Evolutionary conservation across 352 stramenopile genomes (phyloP).

Genomic region (Pythium monospermum): DNA sequence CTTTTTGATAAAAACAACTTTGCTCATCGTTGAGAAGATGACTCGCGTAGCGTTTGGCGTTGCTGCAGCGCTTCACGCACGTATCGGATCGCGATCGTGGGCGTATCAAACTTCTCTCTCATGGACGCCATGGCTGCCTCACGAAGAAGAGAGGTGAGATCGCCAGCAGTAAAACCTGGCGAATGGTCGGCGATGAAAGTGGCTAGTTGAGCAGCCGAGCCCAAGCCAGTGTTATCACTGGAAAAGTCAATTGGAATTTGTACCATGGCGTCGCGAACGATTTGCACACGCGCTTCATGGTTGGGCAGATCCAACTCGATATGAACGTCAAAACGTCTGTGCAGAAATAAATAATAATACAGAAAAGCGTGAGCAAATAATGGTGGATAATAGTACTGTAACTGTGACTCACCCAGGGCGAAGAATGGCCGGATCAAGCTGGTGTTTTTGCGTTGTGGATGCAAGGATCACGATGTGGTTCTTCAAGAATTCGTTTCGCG

Average conservation of each 20-base stretch:
- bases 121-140: slow-evolving; percentile 76
- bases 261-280: slow-evolving; percentile 45
- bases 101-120: slow-evolving; percentile 45
- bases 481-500: slow-evolving; percentile 60
- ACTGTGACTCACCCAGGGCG: slow-evolving; percentile 58
- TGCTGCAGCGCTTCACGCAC: slow-evolving; percentile 25
- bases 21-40: too few relatives aligned
- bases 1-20: too few relatives aligned
- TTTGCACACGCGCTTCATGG: slow-evolving; percentile 38
- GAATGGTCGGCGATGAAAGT: slow-evolving; percentile 50
- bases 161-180: slow-evolving; percentile 42
- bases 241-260: slow-evolving; percentile 55
- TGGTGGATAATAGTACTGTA: background rate
- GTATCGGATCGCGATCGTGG: slow-evolving; percentile 35
- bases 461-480: slow-evolving; percentile 83
- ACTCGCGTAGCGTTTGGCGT: slow-evolving; percentile 7
- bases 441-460: slow-evolving; percentile 64
- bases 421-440: slow-evolving; percentile 83
- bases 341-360: slow-evolving; percentile 1
- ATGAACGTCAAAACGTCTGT: slow-evolving; percentile 78
- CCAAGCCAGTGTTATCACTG: slow-evolving; percentile 24
- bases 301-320: slow-evolving; percentile 61
- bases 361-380: background rate
- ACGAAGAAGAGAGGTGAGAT: slow-evolving; percentile 60
- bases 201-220: slow-evolving; percentile 32